phyloP scores from a whole-genome alignment of 208 protist genomes.

The Crithidia thermophila region DNA sequence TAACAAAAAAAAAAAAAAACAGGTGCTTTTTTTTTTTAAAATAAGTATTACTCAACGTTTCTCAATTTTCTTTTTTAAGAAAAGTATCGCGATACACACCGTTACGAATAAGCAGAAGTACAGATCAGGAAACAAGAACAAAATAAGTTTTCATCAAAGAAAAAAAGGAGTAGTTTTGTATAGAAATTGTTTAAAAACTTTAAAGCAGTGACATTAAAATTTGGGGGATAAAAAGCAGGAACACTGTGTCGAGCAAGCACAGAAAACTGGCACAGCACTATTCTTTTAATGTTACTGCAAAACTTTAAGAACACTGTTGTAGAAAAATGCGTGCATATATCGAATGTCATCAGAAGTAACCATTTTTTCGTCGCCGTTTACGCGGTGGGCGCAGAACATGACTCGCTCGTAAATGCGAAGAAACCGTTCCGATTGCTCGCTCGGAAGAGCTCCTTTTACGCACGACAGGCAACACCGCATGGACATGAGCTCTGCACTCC shows the following conservation, averaged over 20 bases:
- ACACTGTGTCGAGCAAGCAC: neutral
- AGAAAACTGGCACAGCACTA: neutral
- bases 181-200: no score
- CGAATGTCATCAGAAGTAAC: constrained; percentile 86
- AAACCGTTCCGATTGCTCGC: constrained; percentile 66
- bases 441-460: constrained; percentile 68
- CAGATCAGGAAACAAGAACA: constrained; percentile 14
- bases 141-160: neutral
- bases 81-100: no score
- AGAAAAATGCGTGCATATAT: constrained; percentile 89
- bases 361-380: constrained; percentile 52
- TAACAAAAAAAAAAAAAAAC: constrained; percentile 24
- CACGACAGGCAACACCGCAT: constrained; percentile 89
- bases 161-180: no score
- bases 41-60: no score
- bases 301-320: constrained; percentile 82
- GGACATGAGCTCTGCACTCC: constrained; percentile 70
- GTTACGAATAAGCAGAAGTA: neutral
- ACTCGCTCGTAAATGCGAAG: constrained; percentile 79
- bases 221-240: neutral
- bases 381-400: constrained; percentile 72
- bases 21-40: neutral
- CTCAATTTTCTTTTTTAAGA: neutral
- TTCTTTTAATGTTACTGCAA: constrained; percentile 42
- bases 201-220: constrained; percentile 2